These are phyloP conservation scores for Sonneratia caseolaris DNA, from an alignment of 345 rosid genomes.

Conservation along the genomic window DNA sequence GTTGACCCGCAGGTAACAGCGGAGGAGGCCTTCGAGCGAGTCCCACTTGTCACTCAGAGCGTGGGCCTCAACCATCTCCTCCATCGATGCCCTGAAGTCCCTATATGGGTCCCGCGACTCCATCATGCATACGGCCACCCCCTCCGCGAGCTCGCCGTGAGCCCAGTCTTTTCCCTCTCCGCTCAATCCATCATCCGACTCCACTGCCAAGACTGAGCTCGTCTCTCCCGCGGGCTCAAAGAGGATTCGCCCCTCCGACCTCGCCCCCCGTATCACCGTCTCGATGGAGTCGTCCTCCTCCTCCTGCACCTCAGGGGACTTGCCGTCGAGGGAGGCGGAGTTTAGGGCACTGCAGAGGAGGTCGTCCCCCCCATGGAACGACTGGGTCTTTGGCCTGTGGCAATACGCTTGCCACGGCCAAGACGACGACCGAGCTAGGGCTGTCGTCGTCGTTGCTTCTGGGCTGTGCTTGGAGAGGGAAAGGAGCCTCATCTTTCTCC, in stretches of 20 bases:
- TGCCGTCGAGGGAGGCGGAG: conserved; percentile 15
- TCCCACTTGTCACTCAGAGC: conserved; percentile 47
- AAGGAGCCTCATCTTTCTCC: conserved; percentile 52
- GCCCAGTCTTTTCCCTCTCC: conserved; percentile 7
- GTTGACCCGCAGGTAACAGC: conserved; percentile 59
- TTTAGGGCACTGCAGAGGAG: conserved; percentile 20
- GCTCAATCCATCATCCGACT: conserved; percentile 15
- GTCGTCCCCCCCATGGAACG: conserved; percentile 33
- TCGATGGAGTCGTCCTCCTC: conserved; percentile 19
- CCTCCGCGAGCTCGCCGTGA: conserved; percentile 21
- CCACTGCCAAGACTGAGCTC: conserved; percentile 37
- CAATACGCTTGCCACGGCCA: conserved; percentile 81
- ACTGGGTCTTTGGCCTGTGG: conserved; percentile 67
- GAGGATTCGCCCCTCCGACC: conserved; percentile 43
- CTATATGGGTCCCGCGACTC: conserved; percentile 62
- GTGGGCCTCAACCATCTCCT: conserved; percentile 82
- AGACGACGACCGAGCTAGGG: conserved; percentile 15
- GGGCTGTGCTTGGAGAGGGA: conserved; percentile 32
- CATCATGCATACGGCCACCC: conserved; percentile 40
- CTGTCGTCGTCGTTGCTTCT: background rate
- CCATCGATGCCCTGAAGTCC: conserved; percentile 86
- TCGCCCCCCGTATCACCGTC: conserved; percentile 38
- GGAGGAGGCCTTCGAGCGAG: conserved; percentile 52
- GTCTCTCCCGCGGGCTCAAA: conserved; percentile 59
- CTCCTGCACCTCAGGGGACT: conserved; percentile 3